Evolutionary conservation across 139 green algal genomes (phyloP).

Genomic region (Chlorokybus atmophyticus): DNA sequence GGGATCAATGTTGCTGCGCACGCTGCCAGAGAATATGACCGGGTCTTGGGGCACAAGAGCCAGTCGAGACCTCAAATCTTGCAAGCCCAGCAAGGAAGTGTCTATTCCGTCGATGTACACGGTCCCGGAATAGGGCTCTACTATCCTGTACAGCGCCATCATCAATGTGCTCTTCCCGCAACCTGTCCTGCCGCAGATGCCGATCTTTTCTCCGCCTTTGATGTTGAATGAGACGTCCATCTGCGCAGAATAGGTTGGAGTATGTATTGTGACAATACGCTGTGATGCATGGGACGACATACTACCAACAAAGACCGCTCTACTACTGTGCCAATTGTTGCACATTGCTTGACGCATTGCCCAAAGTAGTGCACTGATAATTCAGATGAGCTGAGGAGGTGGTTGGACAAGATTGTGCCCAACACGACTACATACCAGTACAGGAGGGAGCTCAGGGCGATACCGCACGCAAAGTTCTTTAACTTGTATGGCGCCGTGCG

Average conservation of each 20-base stretch:
- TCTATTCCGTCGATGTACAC: slow-evolving; percentile 33
- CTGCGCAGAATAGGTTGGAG: slow-evolving; percentile 36
- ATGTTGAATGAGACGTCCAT: slow-evolving; percentile 36
- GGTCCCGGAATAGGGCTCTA: slow-evolving; percentile 45
- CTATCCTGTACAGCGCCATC: slow-evolving; percentile 61
- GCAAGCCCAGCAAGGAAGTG: slow-evolving; percentile 28
- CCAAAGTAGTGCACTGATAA: too few species aligned
- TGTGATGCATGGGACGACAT: slow-evolving; percentile 18
- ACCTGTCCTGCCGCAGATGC: slow-evolving; percentile 55
- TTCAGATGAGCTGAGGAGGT: too few species aligned
- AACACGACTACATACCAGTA: too few species aligned
- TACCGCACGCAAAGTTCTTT: slow-evolving; percentile 68
- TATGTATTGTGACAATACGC: slow-evolving; percentile 35
- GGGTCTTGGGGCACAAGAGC: slow-evolving; percentile 68
- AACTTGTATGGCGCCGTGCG: slow-evolving; percentile 45
- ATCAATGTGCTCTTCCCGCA: slow-evolving; percentile 53
- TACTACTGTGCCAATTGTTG: slow-evolving; percentile 37
- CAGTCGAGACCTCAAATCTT: slow-evolving; percentile 47
- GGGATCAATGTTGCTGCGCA: slow-evolving; percentile 79
- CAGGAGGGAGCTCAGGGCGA: slow-evolving; percentile 59
- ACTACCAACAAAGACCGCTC: slow-evolving; percentile 41
- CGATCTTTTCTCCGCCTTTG: slow-evolving; percentile 46
- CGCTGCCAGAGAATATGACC: slow-evolving; percentile 72
- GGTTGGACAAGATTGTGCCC: too few species aligned
- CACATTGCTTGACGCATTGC: too few species aligned